phyloP scores from a whole-genome alignment of 805 yeast genomes.

The Debaryomyces hansenii region DNA sequence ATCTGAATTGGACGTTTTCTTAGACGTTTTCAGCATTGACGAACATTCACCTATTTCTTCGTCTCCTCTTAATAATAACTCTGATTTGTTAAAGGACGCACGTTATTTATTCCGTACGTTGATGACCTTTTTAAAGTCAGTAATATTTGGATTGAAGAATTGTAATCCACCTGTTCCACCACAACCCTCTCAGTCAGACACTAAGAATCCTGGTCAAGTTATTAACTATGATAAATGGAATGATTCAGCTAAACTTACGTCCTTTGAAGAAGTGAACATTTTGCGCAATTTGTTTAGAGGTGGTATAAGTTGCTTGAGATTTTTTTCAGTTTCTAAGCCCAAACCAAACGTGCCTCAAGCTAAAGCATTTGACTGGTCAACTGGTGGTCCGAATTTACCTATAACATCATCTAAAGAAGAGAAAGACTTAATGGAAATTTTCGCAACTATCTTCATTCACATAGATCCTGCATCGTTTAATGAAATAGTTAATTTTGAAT shows the following conservation, averaged over 20 bases:
- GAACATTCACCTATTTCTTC: constrained; percentile 59
- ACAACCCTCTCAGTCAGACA: constrained; percentile 43
- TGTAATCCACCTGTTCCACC: constrained; percentile 77
- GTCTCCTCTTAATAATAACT: constrained; percentile 45
- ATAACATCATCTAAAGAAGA: constrained; percentile 89
- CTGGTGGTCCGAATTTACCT: constrained; percentile 79
- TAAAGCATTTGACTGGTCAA: constrained; percentile 55
- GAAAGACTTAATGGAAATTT: constrained; percentile 91
- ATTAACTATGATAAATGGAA: constrained; percentile 65
- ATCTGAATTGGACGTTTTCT: constrained; percentile 4
- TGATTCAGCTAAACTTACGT: constrained; percentile 79
- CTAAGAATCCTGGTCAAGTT: constrained; percentile 42
- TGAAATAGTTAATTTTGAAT: constrained; percentile 81
- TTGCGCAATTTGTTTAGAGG: constrained; percentile 79
- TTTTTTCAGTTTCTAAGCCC: constrained; percentile 65
- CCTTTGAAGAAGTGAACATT: constrained; percentile 78
- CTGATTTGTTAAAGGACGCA: constrained; percentile 83
- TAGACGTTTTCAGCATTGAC: constrained; percentile 36
- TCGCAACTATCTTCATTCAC: constrained; percentile 90
- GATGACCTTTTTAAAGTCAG: constrained; percentile 86
- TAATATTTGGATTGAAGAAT: constrained; percentile 82
- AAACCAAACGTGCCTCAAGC: constrained; percentile 26
- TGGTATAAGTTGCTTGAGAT: constrained; percentile 75
- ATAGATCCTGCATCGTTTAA: constrained; percentile 94
- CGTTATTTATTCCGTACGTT: constrained; percentile 83